phyloP scores from a whole-genome alignment of 805 yeast species.

The Ogataea dorogensis region DNA sequence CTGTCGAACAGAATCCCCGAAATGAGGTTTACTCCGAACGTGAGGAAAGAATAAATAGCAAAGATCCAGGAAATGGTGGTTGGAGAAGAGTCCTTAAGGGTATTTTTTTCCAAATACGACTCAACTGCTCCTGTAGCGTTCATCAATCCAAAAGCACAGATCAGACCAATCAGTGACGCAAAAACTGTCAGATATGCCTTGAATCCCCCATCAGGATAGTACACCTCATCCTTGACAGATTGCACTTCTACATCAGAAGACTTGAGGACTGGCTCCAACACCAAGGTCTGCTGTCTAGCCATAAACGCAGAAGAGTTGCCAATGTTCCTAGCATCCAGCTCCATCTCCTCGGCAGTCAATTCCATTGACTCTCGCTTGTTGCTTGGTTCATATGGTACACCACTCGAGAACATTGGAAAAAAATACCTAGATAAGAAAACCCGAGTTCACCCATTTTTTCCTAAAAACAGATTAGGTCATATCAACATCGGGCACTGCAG shows the following conservation, averaged over 20 bases:
- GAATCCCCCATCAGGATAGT: constrained; percentile 61
- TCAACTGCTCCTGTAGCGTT: constrained; percentile 68
- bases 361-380: constrained; percentile 6
- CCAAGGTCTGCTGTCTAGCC: not conserved
- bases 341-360: constrained; percentile 4
- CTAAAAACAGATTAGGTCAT: constrained; percentile 3
- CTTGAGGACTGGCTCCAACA: not conserved
- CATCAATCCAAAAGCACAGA: constrained; percentile 61
- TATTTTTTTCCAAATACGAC: constrained; percentile 56
- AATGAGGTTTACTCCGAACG: constrained; percentile 40
- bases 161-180: constrained; percentile 59
- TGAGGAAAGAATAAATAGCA: constrained; percentile 48
- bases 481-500: constrained; percentile 5
- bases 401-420: constrained; percentile 7
- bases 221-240: constrained; percentile 7
- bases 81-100: constrained; percentile 43
- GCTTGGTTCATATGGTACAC: not conserved
- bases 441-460: constrained; percentile 1
- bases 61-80: constrained; percentile 70
- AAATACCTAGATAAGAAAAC: constrained; percentile 1
- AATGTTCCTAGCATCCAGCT: constrained; percentile 6
- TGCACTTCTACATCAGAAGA: not conserved
- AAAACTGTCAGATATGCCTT: constrained; percentile 41
- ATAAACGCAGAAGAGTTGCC: constrained; percentile 7
- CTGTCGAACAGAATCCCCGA: constrained; percentile 48